A percentile compares a stretch with the other conserved stretches of the same genome.
These are phyloP conservation scores for Kappamyces sp. DNA, from an alignment of 192 early-diverging fungal species.

Conservation along the genomic window DNA sequence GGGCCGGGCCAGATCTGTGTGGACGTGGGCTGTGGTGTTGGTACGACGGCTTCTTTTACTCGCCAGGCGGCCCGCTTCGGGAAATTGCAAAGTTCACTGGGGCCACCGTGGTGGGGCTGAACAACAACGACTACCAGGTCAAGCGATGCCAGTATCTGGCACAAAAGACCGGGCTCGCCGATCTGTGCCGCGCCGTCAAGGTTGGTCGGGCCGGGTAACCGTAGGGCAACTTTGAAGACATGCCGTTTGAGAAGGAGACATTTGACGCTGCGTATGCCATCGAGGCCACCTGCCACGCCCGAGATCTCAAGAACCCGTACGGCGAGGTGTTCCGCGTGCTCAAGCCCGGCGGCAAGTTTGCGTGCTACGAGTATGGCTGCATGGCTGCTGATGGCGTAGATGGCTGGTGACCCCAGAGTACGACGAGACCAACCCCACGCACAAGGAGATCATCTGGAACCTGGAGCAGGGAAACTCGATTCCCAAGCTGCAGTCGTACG, in stretches of 20 bases:
- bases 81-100: constrained; percentile 88
- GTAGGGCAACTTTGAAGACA: constrained; percentile 86
- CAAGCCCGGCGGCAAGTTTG: constrained; percentile 89
- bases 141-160: constrained; percentile 70
- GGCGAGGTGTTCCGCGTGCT: constrained; percentile 83
- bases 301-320: constrained; percentile 77
- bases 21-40: constrained; percentile 95
- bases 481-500: constrained; percentile 71
- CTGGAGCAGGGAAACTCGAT: constrained; percentile 77
- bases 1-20: constrained; percentile 64
- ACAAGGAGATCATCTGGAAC: constrained; percentile 57
- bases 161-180: constrained; percentile 56
- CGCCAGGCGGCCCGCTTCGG: constrained; percentile 78
- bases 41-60: constrained; percentile 32
- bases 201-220: constrained; percentile 13
- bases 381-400: not conserved
- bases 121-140: constrained; percentile 96
- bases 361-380: constrained; percentile 65
- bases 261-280: constrained; percentile 95
- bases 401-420: constrained; percentile 90
- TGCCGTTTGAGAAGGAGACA: constrained; percentile 69
- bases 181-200: constrained; percentile 38
- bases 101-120: constrained; percentile 84
- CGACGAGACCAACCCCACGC: constrained; percentile 67
- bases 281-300: constrained; percentile 89